Evolutionary conservation across 352 stramenopile species (phyloP), one percentile per base, ranked within the genome.

Genomic region (Poterioochromonas sp.): DNA sequence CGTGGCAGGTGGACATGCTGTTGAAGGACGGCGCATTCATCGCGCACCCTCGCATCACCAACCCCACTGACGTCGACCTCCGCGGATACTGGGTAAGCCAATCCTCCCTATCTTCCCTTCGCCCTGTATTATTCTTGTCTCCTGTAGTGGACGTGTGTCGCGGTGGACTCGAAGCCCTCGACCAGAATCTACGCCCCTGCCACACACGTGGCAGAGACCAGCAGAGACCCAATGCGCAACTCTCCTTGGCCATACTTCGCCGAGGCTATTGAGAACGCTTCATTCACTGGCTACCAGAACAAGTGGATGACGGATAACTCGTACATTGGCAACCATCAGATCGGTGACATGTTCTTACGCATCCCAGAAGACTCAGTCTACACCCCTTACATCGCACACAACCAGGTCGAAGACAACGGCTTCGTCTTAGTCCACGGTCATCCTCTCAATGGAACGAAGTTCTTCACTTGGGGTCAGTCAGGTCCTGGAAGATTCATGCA

Each of bases 371-470:
- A 81, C 32, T 40, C 37, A 39, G 77, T 81, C 3, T 79, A 79
- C 74, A 79, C 74, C 44, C 77, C 77, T 32, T 81, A 81, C 69
- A 81, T 81, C 51, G 65, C 39, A 35, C 77, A 81, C 32, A 78
- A 47, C 37, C 68, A 77, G 15, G 74, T 44, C 8, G 49, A 78
- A 32, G 68, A 78, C 26, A 39, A 79, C 47, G 77, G 77, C 26
- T 81, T 78, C 60, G 70, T 78, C 29, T 70, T 58, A 18, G 44
- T 81, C 2, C 77, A 81, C 34, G 69, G 69, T 29, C 70, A 81
- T 64, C 74, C 74, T 35, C 35, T 81, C 5, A 81, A 81, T 64
- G 77, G 77, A 62, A 81, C 77, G 32, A 81, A 81, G 62, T 81
- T 81, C 65, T 81, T 60, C 22, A 81, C 77, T 26, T 81, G 77